Evolutionary conservation across 305 asterid species (phyloP).

Genomic region (Solanum hybrid): DNA sequence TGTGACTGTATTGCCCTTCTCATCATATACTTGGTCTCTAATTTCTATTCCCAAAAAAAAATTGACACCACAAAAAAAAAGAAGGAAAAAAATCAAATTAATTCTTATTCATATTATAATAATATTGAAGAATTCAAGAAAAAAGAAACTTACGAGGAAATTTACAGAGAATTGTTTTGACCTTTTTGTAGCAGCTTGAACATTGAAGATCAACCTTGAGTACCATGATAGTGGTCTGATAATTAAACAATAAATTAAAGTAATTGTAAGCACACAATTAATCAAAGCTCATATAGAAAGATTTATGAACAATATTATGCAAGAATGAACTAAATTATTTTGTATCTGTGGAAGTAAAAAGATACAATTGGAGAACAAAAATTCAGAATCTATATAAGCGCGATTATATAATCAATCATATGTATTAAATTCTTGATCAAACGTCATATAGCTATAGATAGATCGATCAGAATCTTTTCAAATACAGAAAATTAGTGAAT

Average conservation of each 20-base stretch:
- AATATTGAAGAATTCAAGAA: not conserved
- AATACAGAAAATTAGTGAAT: not conserved
- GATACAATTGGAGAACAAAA: not conserved
- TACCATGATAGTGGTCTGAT: slow-evolving; percentile 43
- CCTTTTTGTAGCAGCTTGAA: slow-evolving; percentile 52
- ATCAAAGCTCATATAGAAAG: not conserved
- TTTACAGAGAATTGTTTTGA: slow-evolving; percentile 51
- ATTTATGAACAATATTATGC: not conserved
- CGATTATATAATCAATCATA: not conserved
- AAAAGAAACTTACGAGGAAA: slow-evolving; percentile 43
- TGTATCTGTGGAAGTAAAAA: not conserved
- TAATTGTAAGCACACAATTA: not conserved
- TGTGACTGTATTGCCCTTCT: slow-evolving; percentile 31
- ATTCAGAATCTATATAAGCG: not conserved
- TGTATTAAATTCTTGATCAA: not conserved
- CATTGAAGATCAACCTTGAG: slow-evolving; percentile 65
- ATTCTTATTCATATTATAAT: not conserved
- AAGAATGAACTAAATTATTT: not conserved
- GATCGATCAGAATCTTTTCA: not conserved
- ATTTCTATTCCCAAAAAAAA: slow-evolving; percentile 29
- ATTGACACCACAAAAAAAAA: not conserved
- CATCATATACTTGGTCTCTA: slow-evolving; percentile 42
- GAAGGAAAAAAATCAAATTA: not conserved
- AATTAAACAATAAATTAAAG: not conserved
- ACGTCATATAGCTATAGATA: not conserved